phyloP scores from a whole-genome alignment of 768 basidiomycete species.

The Rhodotorula taiwanensis region DNA sequence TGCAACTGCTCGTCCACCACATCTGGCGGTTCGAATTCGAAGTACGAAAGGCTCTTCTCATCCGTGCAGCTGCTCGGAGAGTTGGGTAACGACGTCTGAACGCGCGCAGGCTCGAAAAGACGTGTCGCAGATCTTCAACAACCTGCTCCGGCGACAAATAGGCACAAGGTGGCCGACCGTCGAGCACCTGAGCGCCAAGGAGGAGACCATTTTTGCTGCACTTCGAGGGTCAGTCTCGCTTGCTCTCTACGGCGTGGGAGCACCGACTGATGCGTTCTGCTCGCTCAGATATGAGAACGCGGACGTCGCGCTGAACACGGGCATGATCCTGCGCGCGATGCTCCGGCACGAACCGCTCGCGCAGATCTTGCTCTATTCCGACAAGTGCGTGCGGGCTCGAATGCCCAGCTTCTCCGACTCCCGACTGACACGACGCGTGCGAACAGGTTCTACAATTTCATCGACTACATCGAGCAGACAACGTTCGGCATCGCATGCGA shows the following conservation, averaged over 20 bases:
- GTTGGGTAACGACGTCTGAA: constrained; percentile 55
- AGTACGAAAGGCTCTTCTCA: constrained; percentile 51
- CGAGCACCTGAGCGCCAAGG: constrained; percentile 74
- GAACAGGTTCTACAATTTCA: constrained; percentile 86
- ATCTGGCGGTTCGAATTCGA: constrained; percentile 90
- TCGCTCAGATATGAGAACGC: constrained; percentile 76
- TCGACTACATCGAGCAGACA: constrained; percentile 91
- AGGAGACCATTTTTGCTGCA: constrained; percentile 68
- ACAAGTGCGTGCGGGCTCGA: constrained; percentile 61
- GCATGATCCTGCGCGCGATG: constrained; percentile 97
- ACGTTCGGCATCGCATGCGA: constrained; percentile 98
- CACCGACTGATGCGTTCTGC: background rate
- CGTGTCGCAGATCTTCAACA: constrained; percentile 49
- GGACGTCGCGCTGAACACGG: constrained; percentile 92
- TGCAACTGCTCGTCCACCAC: constrained; percentile 70
- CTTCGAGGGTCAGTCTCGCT: constrained; percentile 55
- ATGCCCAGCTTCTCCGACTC: background rate
- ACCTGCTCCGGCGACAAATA: constrained; percentile 65
- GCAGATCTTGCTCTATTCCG: constrained; percentile 82
- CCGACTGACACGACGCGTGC: background rate
- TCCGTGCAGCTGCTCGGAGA: constrained; percentile 53
- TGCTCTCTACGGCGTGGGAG: background rate
- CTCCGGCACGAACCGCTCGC: constrained; percentile 82
- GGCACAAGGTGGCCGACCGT: constrained; percentile 93
- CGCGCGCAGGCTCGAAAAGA: constrained; percentile 48